Evolutionary conservation across 345 rosid genomes (phyloP), one percentile per base, ranked within the genome.

Genomic region (Sapria himalayana): DNA sequence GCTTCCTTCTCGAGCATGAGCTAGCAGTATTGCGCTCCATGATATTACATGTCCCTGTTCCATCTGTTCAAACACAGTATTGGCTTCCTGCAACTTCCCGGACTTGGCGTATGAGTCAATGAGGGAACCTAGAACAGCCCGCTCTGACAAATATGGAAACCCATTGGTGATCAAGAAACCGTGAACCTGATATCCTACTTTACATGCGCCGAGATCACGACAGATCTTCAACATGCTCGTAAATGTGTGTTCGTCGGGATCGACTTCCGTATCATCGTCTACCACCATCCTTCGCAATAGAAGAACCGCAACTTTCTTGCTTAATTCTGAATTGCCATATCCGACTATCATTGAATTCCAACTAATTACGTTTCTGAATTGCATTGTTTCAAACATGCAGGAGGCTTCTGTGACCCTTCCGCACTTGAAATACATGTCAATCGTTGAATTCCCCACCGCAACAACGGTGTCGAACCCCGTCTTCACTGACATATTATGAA

Each of bases 261-360:
- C n/a, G 17, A 43, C 47, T 55, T 61, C 66, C 19, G 48, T 62
- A 2, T 34, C 39, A 19, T 60, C 49, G 37, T 46, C 63, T n/a
- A n/a, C n/a, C n/a, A n/a, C n/a, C 85, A 78, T 70, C 62, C 46
- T 45, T 13, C 46, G 47, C 39, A 82, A 76, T 61, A 71, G 59
- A 58, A 48, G 36, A 33, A 89, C 33, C 54, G 85, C 91, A n/a
- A n/a, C n/a, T 55, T 61, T 79, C 54, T 59, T 49, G n/a, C 70
- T 61, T 9, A 38, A 52, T 24, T 81, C 80, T 18, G 70, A 60
- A 15, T 54, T 58, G 5, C 52, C 64, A 27, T 61, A 64, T 5
- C 91, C 91, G 3, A 81, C 60, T 19, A 82, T 69, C 75, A 82
- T 74, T 8, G 78, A 66, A 25, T 82, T 82, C 94, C 91, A 79